Percentiles rank a stretch among this genome's conserved stretches.
Conservation (phyloP, 2,329 filamentous ascomycete species). For the Plenodomus tracheiphilus region DNA sequence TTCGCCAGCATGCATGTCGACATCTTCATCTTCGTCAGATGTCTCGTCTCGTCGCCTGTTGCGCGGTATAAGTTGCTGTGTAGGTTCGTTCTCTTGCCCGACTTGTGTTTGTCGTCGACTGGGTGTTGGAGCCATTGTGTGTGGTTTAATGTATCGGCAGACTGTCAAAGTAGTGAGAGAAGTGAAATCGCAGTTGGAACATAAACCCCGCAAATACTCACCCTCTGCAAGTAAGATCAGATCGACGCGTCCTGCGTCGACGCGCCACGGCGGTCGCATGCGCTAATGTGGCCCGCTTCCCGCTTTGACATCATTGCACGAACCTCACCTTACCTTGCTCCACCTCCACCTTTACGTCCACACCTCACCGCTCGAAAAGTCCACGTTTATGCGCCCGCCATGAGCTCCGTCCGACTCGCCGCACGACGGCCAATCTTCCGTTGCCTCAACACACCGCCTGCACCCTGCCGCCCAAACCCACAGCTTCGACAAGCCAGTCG, state of each 20-base stretch:
- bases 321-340: slow-evolving; percentile 10
- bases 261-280: background rate
- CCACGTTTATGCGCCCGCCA: slow-evolving; percentile 20
- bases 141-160: background rate
- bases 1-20: slow-evolving; percentile 15
- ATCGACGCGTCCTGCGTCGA: background rate
- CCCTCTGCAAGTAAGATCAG: background rate
- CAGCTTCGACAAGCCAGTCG: slow-evolving; percentile 23
- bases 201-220: background rate
- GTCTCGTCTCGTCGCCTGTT: slow-evolving; percentile 19
- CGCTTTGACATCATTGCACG: slow-evolving; percentile 19
- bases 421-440: slow-evolving; percentile 35
- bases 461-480: slow-evolving; percentile 13
- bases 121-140: slow-evolving; percentile 10
- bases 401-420: slow-evolving; percentile 36
- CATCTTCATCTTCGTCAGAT: slow-evolving; percentile 27
- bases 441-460: slow-evolving; percentile 26
- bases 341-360: background rate
- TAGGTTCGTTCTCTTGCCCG: slow-evolving; percentile 18
- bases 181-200: background rate
- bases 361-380: slow-evolving; percentile 2
- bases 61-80: slow-evolving; percentile 21
- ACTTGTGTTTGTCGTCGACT: slow-evolving; percentile 6
- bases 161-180: background rate
- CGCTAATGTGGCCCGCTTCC: slow-evolving; percentile 12